These are phyloP conservation scores for Tetrapisispora pingtungensis DNA, from an alignment of 805 yeast genomes.

Conservation along the genomic window DNA sequence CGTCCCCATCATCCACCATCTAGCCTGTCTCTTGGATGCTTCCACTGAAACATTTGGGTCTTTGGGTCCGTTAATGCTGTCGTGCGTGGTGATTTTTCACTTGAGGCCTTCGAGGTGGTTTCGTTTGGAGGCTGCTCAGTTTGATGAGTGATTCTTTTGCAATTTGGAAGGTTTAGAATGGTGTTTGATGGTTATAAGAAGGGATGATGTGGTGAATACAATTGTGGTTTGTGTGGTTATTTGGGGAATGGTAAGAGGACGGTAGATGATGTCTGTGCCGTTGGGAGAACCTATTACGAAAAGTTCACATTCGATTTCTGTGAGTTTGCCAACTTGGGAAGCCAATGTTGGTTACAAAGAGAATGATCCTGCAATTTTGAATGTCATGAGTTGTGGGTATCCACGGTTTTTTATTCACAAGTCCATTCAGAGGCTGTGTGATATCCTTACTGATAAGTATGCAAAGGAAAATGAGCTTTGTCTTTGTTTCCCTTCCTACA, in stretches of 20 bases:
- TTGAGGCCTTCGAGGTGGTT: not conserved
- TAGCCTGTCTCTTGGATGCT: no score
- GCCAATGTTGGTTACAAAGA: slow-evolving; percentile 89
- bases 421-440: slow-evolving; percentile 46
- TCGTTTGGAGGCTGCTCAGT: no score
- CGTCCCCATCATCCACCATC: no score
- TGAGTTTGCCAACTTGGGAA: slow-evolving; percentile 90
- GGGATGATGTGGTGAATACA: no score
- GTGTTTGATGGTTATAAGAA: no score
- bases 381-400: slow-evolving; percentile 65
- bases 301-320: slow-evolving; percentile 90
- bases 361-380: slow-evolving; percentile 72
- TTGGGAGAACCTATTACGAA: slow-evolving; percentile 85
- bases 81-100: not conserved
- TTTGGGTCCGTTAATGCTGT: not conserved
- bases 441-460: slow-evolving; percentile 51
- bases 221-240: no score
- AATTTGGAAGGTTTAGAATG: no score
- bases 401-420: slow-evolving; percentile 55
- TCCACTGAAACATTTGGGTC: no score
- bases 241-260: no score
- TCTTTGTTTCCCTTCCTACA: slow-evolving; percentile 68
- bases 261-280: slow-evolving; percentile 7
- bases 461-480: slow-evolving; percentile 72
- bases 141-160: no score